Evolutionary conservation across 306 rosid genomes (phyloP).

Genomic region (Trifolium pratense): DNA sequence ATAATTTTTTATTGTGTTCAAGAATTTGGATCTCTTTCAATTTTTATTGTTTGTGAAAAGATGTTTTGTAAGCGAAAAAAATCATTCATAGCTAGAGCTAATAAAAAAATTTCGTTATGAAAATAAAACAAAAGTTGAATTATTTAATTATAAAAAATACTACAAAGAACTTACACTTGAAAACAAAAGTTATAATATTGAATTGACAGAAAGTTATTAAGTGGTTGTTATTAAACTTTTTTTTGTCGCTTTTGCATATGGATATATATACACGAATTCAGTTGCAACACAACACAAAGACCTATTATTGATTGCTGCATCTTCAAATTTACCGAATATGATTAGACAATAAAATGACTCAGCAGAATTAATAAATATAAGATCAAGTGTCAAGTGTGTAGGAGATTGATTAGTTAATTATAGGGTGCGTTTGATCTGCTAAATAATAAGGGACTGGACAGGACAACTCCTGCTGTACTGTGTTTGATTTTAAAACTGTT

Average conservation of each 20-base stretch:
- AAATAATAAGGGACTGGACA: too few relatives aligned
- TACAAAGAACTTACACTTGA: not conserved
- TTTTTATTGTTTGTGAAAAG: not conserved
- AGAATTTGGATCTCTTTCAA: not conserved
- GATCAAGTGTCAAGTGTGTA: constrained; percentile 17
- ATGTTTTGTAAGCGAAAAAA: not conserved
- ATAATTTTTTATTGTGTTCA: not conserved
- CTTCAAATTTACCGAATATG: constrained; percentile 30
- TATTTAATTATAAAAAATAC: not conserved
- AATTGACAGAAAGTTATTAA: not conserved
- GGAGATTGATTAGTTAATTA: too few relatives aligned
- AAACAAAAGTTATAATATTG: not conserved
- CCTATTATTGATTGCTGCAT: not conserved
- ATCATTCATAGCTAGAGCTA: not conserved
- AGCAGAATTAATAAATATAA: constrained; percentile 30
- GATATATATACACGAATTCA: not conserved
- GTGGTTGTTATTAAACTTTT: not conserved
- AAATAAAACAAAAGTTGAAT: too few relatives aligned
- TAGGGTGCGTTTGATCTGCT: too few relatives aligned
- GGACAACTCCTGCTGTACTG: too few relatives aligned
- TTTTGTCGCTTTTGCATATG: not conserved
- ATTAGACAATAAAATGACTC: constrained; percentile 34
- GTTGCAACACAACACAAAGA: not conserved
- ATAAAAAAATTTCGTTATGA: too few relatives aligned
- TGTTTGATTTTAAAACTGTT: too few relatives aligned